Base-by-base conservation (phyloP, 2,329 filamentous ascomycete species). In the Colletotrichum cereale region DNA sequence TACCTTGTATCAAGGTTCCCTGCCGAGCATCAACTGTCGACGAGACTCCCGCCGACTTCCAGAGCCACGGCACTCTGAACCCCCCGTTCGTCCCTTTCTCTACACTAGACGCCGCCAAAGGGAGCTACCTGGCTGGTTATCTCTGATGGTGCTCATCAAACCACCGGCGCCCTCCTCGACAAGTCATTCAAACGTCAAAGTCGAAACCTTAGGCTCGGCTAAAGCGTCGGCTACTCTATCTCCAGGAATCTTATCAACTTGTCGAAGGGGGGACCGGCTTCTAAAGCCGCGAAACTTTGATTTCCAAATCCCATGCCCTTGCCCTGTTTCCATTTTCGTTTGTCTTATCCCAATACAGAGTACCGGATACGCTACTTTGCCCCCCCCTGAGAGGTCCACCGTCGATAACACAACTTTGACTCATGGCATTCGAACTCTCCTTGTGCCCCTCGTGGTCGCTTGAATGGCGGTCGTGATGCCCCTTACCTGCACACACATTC, bases 351-450 rank as follows among this genome's bases (percentile, higher is more conserved):
- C 42, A 48, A 18, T 18, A 42, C 57, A 31, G 29, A 31, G 24
- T n/a, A 42, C 40, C 24, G 36, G 24, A 26, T 29, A 38, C 36
- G 47, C 29, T 31, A 55, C 29, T 55, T 21, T n/a, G 7, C 52
- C 34, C 48, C 44, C 62, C 60, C 62, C n/a, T 40, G 58, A 8
- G 29, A 61, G 60, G 38, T 56, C 67, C 67, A 70, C 67, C 67
- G 48, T 56, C 53, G 67, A 70, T 48, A 70, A 66, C 62, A 70
- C 48, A n/a, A 61, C 62, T 60, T 50, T 63, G 67, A 66, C 52
- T 70, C 67, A 64, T 61, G 42, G 31, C 24, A 56, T 50, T 60
- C 26, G 5, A 47, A 60, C 40, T 50, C 29, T 52, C 18, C 31
- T 60, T 47, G 29, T 10, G 16, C 40, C 36, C 36, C 18, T 50